Evolutionary conservation across 2,329 filamentous ascomycete species (phyloP), one percentile per base, ranked within the genome.

Genomic region (Fusarium palustre): DNA sequence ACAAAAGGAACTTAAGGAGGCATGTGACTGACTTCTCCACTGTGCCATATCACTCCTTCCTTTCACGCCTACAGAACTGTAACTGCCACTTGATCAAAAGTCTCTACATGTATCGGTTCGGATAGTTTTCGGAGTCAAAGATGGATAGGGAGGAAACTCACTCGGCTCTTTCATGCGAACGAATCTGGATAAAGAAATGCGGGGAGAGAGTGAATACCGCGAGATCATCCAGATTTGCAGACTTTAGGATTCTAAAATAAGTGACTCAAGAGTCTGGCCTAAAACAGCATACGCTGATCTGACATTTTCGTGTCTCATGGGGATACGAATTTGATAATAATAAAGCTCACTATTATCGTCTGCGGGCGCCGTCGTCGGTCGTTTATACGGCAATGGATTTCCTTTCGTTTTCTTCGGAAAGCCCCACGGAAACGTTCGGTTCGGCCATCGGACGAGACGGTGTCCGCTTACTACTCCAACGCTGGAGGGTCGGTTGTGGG

Each of bases 391-490:
- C n/a, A 25, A n/a, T 49, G n/a, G 31, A 49, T 48, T 48, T 48
- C 53, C 55, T 50, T 56, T 66, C 64, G 48, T 64, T 59, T 55
- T 64, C 65, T 55, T 66, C 63, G 66, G 69, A 43, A 58, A 43
- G 60, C 33, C 55, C 54, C 58, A 69, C 71, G 70, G 71, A 73
- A 71, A 70, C 41, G 58, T 56, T 74, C 71, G 71, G 71, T 71
- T 73, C 71, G 69, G 71, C 22, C 53, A 63, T 70, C 71, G 69
- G 70, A 67, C 50, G 47, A 48, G 47, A 67, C 43, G 60, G 52
- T 36, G 59, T 55, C 63, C 69, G 63, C 64, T 50, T 28, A 50
- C 48, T 50, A 36, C 33, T 7, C 16, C n/a, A 20, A 12, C 13
- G 13, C 31, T 25, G 34, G 28, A 57, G 55, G 30, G 47, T 66